These are phyloP conservation scores for Aristolochia fimbriata DNA, from an alignment of 164 flowering plant species.

Conservation along the genomic window DNA sequence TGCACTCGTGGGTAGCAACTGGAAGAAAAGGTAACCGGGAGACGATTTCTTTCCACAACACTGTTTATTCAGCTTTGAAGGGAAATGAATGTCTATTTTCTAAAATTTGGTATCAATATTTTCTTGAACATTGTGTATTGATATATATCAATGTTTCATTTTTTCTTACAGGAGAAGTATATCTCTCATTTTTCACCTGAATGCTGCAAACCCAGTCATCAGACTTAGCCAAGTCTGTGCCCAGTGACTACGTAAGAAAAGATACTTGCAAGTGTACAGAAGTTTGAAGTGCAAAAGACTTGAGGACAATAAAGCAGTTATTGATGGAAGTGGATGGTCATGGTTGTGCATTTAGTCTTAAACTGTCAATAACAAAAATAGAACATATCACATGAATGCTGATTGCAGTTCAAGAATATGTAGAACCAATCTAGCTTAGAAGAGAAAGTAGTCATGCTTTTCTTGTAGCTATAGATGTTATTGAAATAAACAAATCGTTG, in stretches of 20 bases:
- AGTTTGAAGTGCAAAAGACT: constrained; percentile 51
- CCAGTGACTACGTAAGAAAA: constrained; percentile 15
- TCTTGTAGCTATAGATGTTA: no score
- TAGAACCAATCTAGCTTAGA: no score
- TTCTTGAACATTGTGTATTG: no score
- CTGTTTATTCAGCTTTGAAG: constrained; percentile 20
- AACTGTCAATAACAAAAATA: constrained; percentile 10
- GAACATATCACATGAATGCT: no score
- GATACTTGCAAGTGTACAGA: constrained; percentile 41
- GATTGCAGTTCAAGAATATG: no score
- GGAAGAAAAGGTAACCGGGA: constrained; percentile 50
- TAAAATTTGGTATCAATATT: background rate
- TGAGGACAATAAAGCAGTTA: constrained; percentile 20
- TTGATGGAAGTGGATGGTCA: constrained; percentile 35
- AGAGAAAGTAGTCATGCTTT: no score
- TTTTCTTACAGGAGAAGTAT: constrained; percentile 45
- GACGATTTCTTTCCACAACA: no score
- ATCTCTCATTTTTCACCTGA: constrained; percentile 66
- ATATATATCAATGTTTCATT: background rate
- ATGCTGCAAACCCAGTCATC: constrained; percentile 21
- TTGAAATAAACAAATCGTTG: no score
- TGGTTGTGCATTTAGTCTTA: constrained; percentile 45
- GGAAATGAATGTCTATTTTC: constrained; percentile 33
- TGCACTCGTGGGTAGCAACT: constrained; percentile 80
- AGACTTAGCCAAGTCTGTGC: constrained; percentile 42